A percentile compares a stretch with the other conserved stretches of the same genome.
phyloP scores from a whole-genome alignment of 164 flowering plant species.

The Annona squamosa region DNA sequence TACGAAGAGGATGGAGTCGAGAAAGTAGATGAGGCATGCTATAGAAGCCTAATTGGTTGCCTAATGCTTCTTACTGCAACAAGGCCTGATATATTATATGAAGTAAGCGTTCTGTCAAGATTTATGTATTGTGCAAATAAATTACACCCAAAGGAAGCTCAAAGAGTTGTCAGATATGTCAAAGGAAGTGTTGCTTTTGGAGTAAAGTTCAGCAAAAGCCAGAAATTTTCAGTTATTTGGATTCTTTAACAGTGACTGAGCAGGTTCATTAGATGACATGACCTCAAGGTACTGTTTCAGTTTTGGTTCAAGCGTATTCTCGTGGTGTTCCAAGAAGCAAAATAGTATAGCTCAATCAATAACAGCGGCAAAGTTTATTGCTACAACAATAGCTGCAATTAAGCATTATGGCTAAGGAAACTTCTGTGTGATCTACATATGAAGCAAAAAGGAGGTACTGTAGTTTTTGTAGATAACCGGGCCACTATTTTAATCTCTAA shows the following conservation, averaged over 20 bases:
- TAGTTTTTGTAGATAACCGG: too few species aligned
- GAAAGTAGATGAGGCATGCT: neutral
- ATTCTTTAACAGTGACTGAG: neutral
- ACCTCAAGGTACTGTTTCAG: neutral
- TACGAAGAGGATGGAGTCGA: neutral
- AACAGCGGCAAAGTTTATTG: neutral
- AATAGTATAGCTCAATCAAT: neutral
- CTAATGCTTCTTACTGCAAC: neutral
- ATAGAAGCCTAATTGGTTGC: neutral
- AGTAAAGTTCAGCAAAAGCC: neutral
- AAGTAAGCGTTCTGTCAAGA: neutral
- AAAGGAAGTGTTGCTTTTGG: neutral
- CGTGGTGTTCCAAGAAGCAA: neutral
- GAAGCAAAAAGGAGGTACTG: too few species aligned
- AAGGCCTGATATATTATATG: neutral
- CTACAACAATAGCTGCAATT: too few species aligned
- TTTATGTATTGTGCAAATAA: neutral
- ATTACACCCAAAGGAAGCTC: neutral
- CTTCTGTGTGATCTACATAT: too few species aligned
- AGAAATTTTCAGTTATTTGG: neutral
- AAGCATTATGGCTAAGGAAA: too few species aligned
- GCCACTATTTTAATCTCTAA: too few species aligned
- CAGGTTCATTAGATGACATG: neutral
- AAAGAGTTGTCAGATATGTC: neutral
- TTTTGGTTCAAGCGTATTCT: neutral